phyloP scores from a whole-genome alignment of 768 basidiomycete genomes.

The Candolleomyces eurysporus region DNA sequence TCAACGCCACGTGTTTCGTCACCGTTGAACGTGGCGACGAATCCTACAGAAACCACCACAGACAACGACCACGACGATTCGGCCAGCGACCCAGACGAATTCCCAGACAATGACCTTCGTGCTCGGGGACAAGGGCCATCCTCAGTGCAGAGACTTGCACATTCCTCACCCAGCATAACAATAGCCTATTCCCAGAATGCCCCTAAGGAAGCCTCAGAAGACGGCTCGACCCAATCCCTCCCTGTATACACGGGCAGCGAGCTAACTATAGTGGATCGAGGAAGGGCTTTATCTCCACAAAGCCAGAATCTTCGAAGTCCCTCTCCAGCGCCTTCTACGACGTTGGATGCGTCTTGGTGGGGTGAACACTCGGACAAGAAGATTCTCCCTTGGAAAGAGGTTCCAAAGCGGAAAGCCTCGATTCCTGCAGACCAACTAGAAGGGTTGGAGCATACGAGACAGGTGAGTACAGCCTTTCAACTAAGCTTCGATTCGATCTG shows the following conservation, averaged over 20 bases:
- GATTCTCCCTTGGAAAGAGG: constrained; percentile 11
- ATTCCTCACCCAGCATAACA: constrained; percentile 3
- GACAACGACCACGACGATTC: not conserved
- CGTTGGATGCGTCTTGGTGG: constrained; percentile 17
- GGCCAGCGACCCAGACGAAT: not conserved
- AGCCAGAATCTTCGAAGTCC: not conserved
- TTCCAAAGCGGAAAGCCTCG: constrained; percentile 7
- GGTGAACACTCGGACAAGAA: constrained; percentile 2
- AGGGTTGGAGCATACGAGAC: constrained; percentile 11
- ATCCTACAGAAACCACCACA: not conserved
- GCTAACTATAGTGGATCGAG: not conserved
- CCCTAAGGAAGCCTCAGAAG: not conserved
- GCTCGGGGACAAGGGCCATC: constrained; percentile 3
- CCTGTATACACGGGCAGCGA: not conserved
- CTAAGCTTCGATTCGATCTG: not conserved
- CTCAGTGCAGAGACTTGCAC: not conserved
- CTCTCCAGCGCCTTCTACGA: constrained; percentile 7
- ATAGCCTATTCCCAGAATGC: not conserved
- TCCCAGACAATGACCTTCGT: not conserved
- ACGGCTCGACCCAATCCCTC: not conserved
- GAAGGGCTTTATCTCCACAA: constrained; percentile 1
- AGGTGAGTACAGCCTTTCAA: constrained; percentile 8
- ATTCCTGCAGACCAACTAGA: constrained; percentile 11
- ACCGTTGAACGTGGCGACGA: not conserved
- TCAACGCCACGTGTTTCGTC: constrained; percentile 4